Evolutionary conservation across 116 monocot species (phyloP), one percentile per base, ranked within the genome.

Genomic region (Iris pallida): DNA sequence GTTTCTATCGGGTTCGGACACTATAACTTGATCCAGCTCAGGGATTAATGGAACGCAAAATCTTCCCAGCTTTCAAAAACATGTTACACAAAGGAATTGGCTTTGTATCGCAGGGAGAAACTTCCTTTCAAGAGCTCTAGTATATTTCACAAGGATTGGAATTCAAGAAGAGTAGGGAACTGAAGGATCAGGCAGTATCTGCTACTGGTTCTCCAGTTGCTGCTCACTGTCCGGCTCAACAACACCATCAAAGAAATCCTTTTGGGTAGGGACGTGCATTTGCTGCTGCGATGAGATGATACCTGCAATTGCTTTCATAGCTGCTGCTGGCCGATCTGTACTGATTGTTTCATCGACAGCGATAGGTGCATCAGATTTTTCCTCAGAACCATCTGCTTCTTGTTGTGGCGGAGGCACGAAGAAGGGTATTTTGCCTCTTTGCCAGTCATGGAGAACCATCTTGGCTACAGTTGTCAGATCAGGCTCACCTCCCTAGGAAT

Each of bases 361-460:
- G 20, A 75, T 69, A 19, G 64, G 44, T 19, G 55, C 8, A 42
- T 58, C n/a, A 10, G 75, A 5, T 3, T 30, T 51, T 9, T 78
- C 74, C 2, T 66, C 6, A 43, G 61, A 20, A 8, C 41, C 81
- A 2, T 75, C 64, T 11, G 60, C 78, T 51, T 64, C 20, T 47
- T 83, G 75, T 8, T 76, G 78, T 16, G 87, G 84, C 16, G 95
- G 95, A 3, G 86, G 86, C 15, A 91, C 88, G 42, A 91, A 95
- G 70, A 95, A 95, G 8, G 95, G 95, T 74, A 95, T 84, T 70
- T 81, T 84, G 16, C 95, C 95, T 71, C 95, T 86, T 71, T 95
- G 95, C 95, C 95, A 95, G 45, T 95, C 95, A 46, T 86, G 84
- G 5, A 95, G 88, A 18, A 95, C 74, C 88, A 95, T 86, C 78